Conservation (phyloP, 352 stramenopile species). For the Phytopythium montanum region DNA sequence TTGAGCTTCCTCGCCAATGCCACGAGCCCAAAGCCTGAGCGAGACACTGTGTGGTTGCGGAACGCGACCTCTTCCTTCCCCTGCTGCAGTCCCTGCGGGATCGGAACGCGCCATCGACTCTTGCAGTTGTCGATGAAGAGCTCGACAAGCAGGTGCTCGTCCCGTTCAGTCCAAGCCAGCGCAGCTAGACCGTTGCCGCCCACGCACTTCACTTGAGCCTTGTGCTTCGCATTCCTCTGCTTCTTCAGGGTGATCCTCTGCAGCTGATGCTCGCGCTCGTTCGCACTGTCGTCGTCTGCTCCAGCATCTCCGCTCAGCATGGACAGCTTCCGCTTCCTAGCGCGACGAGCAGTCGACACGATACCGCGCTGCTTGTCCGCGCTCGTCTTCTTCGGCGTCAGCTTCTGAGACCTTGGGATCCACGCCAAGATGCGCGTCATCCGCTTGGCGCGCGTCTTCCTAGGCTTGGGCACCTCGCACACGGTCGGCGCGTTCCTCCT, state of each 20-base stretch:
- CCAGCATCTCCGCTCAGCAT: constrained; percentile 1
- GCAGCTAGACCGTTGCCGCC: constrained; percentile 7
- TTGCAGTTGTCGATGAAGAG: constrained; percentile 71
- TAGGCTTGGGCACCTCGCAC: constrained; percentile 55
- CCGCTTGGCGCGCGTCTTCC: constrained; percentile 51
- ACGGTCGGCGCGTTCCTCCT: constrained; percentile 48
- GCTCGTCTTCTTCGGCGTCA: constrained; percentile 20
- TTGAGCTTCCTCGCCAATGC: constrained; percentile 56
- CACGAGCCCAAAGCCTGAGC: constrained; percentile 57
- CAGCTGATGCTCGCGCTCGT: constrained; percentile 1
- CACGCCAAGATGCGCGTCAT: constrained; percentile 71
- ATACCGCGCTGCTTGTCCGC: constrained; percentile 43
- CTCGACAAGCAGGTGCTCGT: constrained; percentile 55
- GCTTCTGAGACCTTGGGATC: constrained; percentile 68
- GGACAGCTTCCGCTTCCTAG: constrained; percentile 19
- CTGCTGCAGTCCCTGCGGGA: constrained; percentile 59
- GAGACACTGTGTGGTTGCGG: constrained; percentile 53
- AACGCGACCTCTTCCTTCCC: constrained; percentile 56
- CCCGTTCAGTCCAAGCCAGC: constrained; percentile 48
- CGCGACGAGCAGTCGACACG: constrained; percentile 49
- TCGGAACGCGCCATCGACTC: constrained; percentile 52
- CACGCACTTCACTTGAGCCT: constrained; percentile 5
- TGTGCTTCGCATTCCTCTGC: constrained; percentile 14
- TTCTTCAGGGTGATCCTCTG: not conserved
- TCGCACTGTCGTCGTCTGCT: not conserved